Evolutionary conservation across 2,329 filamentous ascomycete species (phyloP).

Genomic region (Penicillium thymicola): DNA sequence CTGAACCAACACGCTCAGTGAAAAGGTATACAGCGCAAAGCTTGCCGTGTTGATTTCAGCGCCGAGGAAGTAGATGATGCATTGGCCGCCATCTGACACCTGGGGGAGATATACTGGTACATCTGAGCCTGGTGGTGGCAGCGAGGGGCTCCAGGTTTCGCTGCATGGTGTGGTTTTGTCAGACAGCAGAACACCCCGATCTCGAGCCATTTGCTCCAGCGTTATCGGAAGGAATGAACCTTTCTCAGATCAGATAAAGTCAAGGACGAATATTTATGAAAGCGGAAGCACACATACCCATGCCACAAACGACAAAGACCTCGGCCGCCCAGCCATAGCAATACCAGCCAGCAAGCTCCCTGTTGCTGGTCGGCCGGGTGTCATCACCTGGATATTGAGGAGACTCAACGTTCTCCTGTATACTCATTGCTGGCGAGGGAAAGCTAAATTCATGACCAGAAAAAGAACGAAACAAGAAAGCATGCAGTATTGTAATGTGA

Average conservation of each 20-base stretch:
- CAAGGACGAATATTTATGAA: background rate
- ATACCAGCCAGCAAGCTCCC: slow-evolving; percentile 92
- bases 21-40: slow-evolving; percentile 99
- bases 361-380: slow-evolving; percentile 77
- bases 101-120: slow-evolving; percentile 19
- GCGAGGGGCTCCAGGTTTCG: slow-evolving; percentile 55
- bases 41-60: slow-evolving; percentile 90
- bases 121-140: slow-evolving; percentile 3
- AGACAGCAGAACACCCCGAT: slow-evolving; percentile 80
- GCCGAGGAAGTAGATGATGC: slow-evolving; percentile 77
- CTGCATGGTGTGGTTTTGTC: slow-evolving; percentile 74
- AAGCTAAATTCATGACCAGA: background rate
- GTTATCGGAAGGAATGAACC: slow-evolving; percentile 95
- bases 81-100: slow-evolving; percentile 57
- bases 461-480: background rate
- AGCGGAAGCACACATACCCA: slow-evolving; percentile 48
- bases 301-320: slow-evolving; percentile 89
- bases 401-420: slow-evolving; percentile 25
- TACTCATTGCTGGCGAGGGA: background rate
- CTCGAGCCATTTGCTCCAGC: slow-evolving; percentile 86
- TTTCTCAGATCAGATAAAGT: slow-evolving; percentile 37
- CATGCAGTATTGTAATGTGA: background rate
- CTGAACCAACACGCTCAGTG: slow-evolving; percentile 83
- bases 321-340: slow-evolving; percentile 94
- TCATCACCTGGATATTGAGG: slow-evolving; percentile 78